Base-by-base conservation (phyloP, 805 yeast genomes). In the Kuraishia capsulata region DNA sequence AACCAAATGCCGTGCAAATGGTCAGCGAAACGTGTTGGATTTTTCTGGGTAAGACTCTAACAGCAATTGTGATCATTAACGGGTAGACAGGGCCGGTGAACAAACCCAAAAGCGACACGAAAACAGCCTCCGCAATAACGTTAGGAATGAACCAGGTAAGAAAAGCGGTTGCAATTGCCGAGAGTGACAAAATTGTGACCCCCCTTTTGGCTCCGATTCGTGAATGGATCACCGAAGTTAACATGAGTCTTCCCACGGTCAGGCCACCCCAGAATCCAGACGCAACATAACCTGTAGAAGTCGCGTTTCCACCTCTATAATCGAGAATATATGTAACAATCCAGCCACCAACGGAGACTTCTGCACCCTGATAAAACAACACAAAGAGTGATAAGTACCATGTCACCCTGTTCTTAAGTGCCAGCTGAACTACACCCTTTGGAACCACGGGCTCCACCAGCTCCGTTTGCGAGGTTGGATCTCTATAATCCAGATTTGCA, bases 231-330 rank as follows among this genome's bases (percentile, higher is more conserved):
- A 52, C 44, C 16, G 64, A 55, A 0, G 76, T 71, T 6, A 81
- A 56, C 3, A 63, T 44, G 33, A 81, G 55, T 42, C 90, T 61
- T 0, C 90, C 90, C 13, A 69, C 43, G 0, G 88, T 77, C 17
- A 81, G 53, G 0, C 90, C 90, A 19, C 71, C 69, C 88, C 88
- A 81, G 50, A 71, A 81, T 13, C 84, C 80, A 4, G 86, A 71
- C 0, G 81, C 76, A 11, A 79, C 75, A 48, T 73, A 78, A 6
- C 87, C 81, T 50, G 76, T 71, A 17, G 61, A 52, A 1, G 61
- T 47, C 24, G 61, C 61, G 36, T 63, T 59, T 14, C 76, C 76
- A 13, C 65, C 56, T 41, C 82, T 69, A 38, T 76, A 70, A 20
- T 67, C 71, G 31, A 76, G 61, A 39, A 82, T 56, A 48, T 70